Conservation (phyloP, 106 monocot genomes). For the Phalaenopsis equestris region DNA sequence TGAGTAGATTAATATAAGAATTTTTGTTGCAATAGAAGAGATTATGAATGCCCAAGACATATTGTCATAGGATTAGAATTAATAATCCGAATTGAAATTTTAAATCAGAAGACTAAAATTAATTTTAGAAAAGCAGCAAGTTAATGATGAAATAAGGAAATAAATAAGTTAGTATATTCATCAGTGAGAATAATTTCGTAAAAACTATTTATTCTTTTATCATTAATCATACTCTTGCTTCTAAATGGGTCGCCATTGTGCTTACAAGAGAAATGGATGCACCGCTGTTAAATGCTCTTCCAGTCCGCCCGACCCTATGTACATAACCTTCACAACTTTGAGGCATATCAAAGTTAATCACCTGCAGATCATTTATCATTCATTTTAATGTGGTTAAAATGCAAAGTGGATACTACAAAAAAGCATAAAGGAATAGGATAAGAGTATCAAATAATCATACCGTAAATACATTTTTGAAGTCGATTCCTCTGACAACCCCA, state of each 20-base stretch:
- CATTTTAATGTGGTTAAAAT: neutral
- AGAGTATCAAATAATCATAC: constrained; percentile 25
- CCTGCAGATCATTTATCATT: constrained; percentile 23
- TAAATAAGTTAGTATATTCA: neutral
- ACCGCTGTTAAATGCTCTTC: constrained; percentile 74
- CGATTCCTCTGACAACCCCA: constrained; percentile 96
- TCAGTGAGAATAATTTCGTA: neutral
- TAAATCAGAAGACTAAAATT: neutral
- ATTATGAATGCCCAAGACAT: neutral
- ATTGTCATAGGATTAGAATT: neutral
- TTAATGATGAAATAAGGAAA: neutral
- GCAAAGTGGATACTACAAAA: neutral
- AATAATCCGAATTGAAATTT: neutral
- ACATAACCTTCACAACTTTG: constrained; percentile 67
- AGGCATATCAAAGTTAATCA: constrained; percentile 92
- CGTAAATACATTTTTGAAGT: constrained; percentile 97
- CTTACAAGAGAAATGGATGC: constrained; percentile 86
- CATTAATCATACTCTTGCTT: neutral
- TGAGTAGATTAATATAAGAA: neutral
- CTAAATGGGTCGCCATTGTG: neutral
- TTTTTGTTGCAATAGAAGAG: neutral
- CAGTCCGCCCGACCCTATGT: constrained; percentile 89
- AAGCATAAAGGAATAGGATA: neutral
- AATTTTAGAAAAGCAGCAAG: neutral
- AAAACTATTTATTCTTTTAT: neutral